Conservation (phyloP, 176 grass and related monocot genomes). For the Oryza longistaminata region DNA sequence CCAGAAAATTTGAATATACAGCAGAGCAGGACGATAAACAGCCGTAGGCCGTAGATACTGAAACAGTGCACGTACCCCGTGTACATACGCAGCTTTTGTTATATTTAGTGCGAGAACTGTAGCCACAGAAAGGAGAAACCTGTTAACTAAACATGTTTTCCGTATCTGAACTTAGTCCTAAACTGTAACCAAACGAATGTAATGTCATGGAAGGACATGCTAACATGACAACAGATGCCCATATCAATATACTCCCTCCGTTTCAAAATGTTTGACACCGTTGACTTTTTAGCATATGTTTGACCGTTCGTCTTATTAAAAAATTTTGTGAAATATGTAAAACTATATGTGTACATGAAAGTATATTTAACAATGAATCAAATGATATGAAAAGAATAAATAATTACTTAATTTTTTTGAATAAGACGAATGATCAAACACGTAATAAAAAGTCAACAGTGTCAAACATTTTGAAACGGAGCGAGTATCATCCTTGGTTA, state of each 20-base stretch:
- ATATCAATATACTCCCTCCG: no score
- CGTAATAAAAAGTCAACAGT: no score
- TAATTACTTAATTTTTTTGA: no score
- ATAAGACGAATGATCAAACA: no score
- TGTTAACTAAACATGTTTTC: neutral
- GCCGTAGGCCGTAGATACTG: neutral
- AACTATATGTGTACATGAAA: no score
- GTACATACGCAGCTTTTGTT: neutral
- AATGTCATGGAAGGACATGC: neutral
- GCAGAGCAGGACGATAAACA: neutral
- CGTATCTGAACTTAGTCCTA: neutral
- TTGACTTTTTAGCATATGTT: no score
- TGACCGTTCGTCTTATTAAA: no score
- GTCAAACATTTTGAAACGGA: no score
- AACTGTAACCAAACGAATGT: neutral
- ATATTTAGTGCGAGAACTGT: neutral
- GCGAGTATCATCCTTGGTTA: neutral
- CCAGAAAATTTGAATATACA: neutral
- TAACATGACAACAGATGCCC: neutral
- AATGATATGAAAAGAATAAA: no score
- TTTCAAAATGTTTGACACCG: no score
- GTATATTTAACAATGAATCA: no score
- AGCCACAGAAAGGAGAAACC: neutral
- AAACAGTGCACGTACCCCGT: neutral
- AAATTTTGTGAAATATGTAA: no score